These are phyloP conservation scores for Plectranthus barbatus DNA, from an alignment of 257 asterid species.

Conservation along the genomic window DNA sequence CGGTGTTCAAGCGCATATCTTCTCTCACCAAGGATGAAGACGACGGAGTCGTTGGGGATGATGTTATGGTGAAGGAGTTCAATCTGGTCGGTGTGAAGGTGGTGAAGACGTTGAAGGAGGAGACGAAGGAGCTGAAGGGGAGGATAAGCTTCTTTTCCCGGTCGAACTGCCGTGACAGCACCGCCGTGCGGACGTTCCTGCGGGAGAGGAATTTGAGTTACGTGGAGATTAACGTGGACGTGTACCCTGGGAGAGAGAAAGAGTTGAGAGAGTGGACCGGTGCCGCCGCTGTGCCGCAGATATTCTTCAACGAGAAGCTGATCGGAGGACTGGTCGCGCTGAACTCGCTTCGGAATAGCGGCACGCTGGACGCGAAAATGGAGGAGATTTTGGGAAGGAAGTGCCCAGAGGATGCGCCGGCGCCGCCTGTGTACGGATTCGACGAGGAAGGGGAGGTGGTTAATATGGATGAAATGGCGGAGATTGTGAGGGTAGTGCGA, in stretches of 20 bases:
- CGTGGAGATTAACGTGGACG: conserved; percentile 85
- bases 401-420: conserved; percentile 82
- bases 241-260: conserved; percentile 58
- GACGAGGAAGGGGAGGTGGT: conserved; percentile 52
- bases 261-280: conserved; percentile 67
- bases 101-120: conserved; percentile 30
- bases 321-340: conserved; percentile 80
- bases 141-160: conserved; percentile 76
- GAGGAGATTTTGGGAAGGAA: conserved; percentile 60
- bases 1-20: conserved; percentile 63
- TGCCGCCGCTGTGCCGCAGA: conserved; percentile 55
- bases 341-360: conserved; percentile 78
- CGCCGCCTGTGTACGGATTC: conserved; percentile 73
- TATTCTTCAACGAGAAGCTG: conserved; percentile 71
- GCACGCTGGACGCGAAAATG: conserved; percentile 61
- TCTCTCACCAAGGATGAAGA: conserved; percentile 31
- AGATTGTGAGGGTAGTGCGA: conserved; percentile 54
- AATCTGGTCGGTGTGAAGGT: conserved; percentile 60
- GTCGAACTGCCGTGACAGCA: conserved; percentile 79
- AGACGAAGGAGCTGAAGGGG: conserved; percentile 39
- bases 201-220: conserved; percentile 42
- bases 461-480: conserved; percentile 54
- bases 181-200: conserved; percentile 66
- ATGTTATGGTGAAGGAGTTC: conserved; percentile 43
- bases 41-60: conserved; percentile 5